These are phyloP conservation scores for Mycosphaerella arachidis DNA, from an alignment of 2,329 filamentous ascomycete species.

Conservation along the genomic window DNA sequence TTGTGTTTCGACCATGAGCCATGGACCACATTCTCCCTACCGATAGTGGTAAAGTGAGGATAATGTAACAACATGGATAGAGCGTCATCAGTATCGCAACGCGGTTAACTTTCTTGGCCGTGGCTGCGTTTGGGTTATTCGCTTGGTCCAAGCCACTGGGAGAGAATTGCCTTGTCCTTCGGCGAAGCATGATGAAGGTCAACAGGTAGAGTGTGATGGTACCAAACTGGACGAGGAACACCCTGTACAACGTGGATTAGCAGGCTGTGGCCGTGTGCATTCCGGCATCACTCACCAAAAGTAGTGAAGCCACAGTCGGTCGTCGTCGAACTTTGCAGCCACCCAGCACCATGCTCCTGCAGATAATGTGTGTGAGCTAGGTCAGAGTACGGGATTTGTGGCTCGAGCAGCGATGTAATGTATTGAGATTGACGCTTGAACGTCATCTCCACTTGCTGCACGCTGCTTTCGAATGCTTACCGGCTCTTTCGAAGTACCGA, in stretches of 20 bases:
- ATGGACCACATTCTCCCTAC: conserved; percentile 60
- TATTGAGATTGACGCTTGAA: too few relatives aligned
- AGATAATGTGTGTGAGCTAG: background rate
- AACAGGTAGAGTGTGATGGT: conserved; percentile 48
- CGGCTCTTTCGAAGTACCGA: conserved; percentile 57
- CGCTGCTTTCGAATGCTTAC: background rate
- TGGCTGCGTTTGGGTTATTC: conserved; percentile 21
- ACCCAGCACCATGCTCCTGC: conserved; percentile 65
- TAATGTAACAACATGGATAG: conserved; percentile 64
- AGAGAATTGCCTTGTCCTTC: conserved; percentile 24
- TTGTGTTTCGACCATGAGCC: conserved; percentile 40
- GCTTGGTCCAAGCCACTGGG: conserved; percentile 7
- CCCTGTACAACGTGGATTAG: conserved; percentile 35
- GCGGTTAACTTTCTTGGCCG: conserved; percentile 31
- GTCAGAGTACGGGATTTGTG: background rate
- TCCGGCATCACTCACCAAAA: background rate
- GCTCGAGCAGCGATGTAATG: too few relatives aligned
- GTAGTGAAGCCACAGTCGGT: conserved; percentile 44
- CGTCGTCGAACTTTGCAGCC: conserved; percentile 48
- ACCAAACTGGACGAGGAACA: conserved; percentile 53
- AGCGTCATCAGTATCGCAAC: conserved; percentile 58
- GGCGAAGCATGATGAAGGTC: conserved; percentile 30
- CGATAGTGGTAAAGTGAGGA: conserved; percentile 65
- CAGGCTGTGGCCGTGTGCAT: background rate
- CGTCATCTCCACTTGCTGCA: too few relatives aligned